Percentiles rank a stretch among this genome's conserved stretches.
phyloP scores from a whole-genome alignment of 768 basidiomycete genomes.

The Dendrothele bispora region DNA sequence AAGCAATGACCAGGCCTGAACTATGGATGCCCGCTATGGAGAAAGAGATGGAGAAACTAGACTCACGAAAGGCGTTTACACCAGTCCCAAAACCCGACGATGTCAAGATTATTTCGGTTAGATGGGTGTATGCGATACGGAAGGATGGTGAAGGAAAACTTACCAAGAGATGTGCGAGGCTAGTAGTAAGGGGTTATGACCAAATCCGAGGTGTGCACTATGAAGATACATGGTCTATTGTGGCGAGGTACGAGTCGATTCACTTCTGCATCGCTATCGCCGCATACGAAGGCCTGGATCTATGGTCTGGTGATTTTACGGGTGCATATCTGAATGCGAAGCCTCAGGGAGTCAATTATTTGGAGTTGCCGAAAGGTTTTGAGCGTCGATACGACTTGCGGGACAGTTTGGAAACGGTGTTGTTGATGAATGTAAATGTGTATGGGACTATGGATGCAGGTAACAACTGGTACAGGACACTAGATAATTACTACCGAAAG shows the following conservation, averaged over 20 bases:
- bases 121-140: too few relatives aligned
- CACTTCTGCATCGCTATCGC: conserved; percentile 18
- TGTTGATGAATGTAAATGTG: background rate
- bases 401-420: conserved; percentile 6
- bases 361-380: background rate
- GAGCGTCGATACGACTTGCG: background rate
- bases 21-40: background rate
- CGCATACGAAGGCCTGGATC: conserved; percentile 5
- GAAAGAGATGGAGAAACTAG: too few relatives aligned
- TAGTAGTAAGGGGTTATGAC: too few relatives aligned
- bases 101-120: too few relatives aligned
- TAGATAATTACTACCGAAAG: background rate
- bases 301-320: background rate
- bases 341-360: background rate
- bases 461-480: background rate
- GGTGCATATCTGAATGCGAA: too few relatives aligned
- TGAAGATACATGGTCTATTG: too few relatives aligned
- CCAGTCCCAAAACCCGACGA: too few relatives aligned
- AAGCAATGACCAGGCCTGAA: conserved; percentile 1
- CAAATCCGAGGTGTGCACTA: too few relatives aligned
- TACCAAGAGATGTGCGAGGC: too few relatives aligned
- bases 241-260: too few relatives aligned
- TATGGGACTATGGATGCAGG: conserved; percentile 1
- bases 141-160: too few relatives aligned
- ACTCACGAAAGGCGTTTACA: too few relatives aligned